Evolutionary conservation across 108 stramenopile species (phyloP).

Genomic region (Stephanodiscus minutulus): DNA sequence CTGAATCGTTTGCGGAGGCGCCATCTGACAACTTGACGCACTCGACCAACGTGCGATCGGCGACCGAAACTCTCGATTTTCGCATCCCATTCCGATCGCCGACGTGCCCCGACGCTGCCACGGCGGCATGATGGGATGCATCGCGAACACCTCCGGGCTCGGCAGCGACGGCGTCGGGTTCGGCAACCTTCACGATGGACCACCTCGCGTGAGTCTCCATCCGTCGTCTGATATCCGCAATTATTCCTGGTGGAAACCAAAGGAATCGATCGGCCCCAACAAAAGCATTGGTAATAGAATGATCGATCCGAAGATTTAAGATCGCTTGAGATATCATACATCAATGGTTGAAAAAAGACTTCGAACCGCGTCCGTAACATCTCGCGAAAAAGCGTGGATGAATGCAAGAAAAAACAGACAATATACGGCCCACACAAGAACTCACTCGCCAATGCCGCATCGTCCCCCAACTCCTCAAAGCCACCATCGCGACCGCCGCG

Average conservation of each 20-base stretch:
- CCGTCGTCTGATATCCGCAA: background rate
- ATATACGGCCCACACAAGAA: no score
- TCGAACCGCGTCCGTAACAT: no score
- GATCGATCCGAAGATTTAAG: background rate
- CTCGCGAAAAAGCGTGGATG: no score
- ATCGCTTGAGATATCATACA: no score
- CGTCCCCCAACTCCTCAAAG: background rate
- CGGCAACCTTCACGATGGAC: background rate
- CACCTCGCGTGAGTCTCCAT: background rate
- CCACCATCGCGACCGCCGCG: no score
- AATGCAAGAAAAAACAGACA: no score
- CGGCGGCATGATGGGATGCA: no score
- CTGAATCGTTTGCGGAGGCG: background rate
- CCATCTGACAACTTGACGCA: no score
- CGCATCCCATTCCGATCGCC: no score
- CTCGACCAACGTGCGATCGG: background rate
- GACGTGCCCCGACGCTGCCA: no score
- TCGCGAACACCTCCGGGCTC: background rate
- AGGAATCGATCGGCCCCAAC: background rate
- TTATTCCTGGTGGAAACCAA: conserved; percentile 7
- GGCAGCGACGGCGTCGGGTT: background rate
- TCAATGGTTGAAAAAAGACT: no score
- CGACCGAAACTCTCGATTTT: no score
- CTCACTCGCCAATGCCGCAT: conserved; percentile 5
- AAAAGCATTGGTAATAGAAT: background rate